Evolutionary conservation across 208 protist species (phyloP), one percentile per base, ranked within the genome.

Genomic region (Wallacemonas sp.): DNA sequence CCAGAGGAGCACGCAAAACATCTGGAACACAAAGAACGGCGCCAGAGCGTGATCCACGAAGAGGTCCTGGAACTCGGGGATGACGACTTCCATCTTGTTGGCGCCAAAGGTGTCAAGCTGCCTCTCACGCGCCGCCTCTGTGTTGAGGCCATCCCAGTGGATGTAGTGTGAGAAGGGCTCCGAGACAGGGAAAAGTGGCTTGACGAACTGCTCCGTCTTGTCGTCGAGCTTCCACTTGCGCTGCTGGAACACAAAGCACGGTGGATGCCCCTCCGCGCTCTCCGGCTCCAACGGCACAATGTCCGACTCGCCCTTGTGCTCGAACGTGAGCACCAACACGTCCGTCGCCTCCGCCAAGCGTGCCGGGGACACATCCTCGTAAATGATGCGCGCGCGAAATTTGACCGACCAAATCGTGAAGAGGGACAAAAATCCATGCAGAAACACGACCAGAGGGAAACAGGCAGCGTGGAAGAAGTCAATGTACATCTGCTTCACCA

Each of bases 21-120:
- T 96, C 81, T 99, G 98, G 67, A 99, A 99, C 1, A 99, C 95
- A 74, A 99, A 99, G 80, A 99, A 99, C 14, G 98, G 98, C 4
- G 96, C 91, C 19, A 98, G 70, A 24, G 93, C 92, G 73, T 99
- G 98, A 68, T 99, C 96, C 30, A 95, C 88, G 47, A 99, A 98
- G 44, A 99, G 85, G 48, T 92, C 87, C 26, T 88, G 72, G 65
- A 99, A 99, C 34, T 92, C 80, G n/a, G 97, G 98, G 38, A 98
- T 81, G n/a, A 94, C 85, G 32, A 99, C 95, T 44, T 92, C 83
- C 83, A 98, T 98, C 55, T 81, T 80, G 76, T 97, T 97, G 11
- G 74, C 38, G 29, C 93, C 93, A 70, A 87, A 96, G 16, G 54
- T 76, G 61, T 94, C 87, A 61, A 88, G 71, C 55, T 93, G 87